phyloP scores from a whole-genome alignment of 2,329 filamentous ascomycete species.

The Fragosphaeria purpurea region DNA sequence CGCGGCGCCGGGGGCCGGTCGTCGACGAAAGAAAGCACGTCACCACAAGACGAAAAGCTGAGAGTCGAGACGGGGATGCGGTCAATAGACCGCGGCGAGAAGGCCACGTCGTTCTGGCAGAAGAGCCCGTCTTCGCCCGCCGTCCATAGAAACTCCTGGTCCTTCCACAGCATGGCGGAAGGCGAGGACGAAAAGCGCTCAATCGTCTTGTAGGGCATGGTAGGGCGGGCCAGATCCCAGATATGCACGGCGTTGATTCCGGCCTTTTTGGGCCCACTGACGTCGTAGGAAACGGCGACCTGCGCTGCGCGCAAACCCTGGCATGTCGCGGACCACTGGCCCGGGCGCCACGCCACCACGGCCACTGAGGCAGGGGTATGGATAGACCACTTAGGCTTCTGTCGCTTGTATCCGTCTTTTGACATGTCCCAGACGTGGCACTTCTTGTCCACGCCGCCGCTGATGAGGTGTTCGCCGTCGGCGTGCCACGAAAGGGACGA shows the following conservation, averaged over 20 bases:
- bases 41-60: constrained; percentile 49
- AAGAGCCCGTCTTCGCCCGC: constrained; percentile 53
- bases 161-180: constrained; percentile 50
- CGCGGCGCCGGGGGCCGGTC: constrained; percentile 40
- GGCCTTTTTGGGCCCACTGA: constrained; percentile 40
- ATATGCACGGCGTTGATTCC: constrained; percentile 52
- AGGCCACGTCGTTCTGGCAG: constrained; percentile 55
- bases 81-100: constrained; percentile 53
- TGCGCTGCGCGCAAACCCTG: constrained; percentile 49
- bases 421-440: constrained; percentile 58
- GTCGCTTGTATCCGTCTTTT: constrained; percentile 48
- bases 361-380: constrained; percentile 50
- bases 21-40: constrained; percentile 52
- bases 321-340: constrained; percentile 51
- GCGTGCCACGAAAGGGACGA: constrained; percentile 57
- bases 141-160: constrained; percentile 57
- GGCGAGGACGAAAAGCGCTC: constrained; percentile 50
- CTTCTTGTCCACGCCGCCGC: constrained; percentile 50
- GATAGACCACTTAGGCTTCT: constrained; percentile 54
- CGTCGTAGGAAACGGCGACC: constrained; percentile 52
- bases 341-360: constrained; percentile 52
- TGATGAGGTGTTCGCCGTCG: constrained; percentile 56
- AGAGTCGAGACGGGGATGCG: constrained; percentile 51
- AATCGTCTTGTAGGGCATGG: constrained; percentile 57
- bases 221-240: constrained; percentile 59